phyloP scores from a whole-genome alignment of 306 rosid species.

The Prunus davidiana region DNA sequence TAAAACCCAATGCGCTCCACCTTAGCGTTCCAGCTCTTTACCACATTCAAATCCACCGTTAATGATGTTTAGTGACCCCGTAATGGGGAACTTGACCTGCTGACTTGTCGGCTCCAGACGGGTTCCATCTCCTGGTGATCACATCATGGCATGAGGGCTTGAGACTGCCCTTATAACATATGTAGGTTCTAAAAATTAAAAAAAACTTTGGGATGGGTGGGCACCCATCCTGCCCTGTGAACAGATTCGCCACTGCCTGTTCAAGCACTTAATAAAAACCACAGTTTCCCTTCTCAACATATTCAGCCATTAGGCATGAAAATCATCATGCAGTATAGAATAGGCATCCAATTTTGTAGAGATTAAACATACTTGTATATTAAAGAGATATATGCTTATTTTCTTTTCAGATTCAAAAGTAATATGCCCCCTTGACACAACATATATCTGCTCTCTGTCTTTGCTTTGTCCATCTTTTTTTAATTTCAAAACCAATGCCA shows the following conservation, averaged over 20 bases:
- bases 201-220: too few relatives aligned
- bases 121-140: too few relatives aligned
- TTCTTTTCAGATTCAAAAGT: background rate
- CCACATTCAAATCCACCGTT: too few relatives aligned
- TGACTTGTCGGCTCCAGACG: too few relatives aligned
- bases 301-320: conserved; percentile 20
- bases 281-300: conserved; percentile 34
- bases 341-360: background rate
- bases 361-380: background rate
- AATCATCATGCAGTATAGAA: background rate
- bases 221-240: too few relatives aligned
- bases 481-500: background rate
- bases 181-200: too few relatives aligned
- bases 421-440: background rate
- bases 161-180: too few relatives aligned
- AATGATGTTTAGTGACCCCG: too few relatives aligned
- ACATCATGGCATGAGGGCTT: too few relatives aligned
- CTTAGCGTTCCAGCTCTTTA: too few relatives aligned
- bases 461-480: background rate
- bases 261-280: conserved; percentile 19
- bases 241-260: background rate
- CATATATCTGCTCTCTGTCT: background rate
- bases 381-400: background rate
- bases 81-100: too few relatives aligned
- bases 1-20: too few relatives aligned